Conservation (phyloP, 805 yeast species). For the Ogataea methanolica region DNA sequence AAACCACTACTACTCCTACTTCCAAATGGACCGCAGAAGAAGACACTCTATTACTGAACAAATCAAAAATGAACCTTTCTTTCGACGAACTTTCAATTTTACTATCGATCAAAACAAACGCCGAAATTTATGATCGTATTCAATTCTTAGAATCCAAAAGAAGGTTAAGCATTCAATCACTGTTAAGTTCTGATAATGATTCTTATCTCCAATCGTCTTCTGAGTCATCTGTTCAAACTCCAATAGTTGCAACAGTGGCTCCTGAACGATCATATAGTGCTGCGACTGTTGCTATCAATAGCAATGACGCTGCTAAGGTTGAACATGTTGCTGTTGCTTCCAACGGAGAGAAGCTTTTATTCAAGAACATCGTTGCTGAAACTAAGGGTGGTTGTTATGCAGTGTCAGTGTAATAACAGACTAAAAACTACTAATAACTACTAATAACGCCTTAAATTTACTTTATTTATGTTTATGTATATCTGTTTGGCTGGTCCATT, state of each 20-base stretch:
- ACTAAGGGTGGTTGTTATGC: too few relatives aligned
- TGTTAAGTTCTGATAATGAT: conserved; percentile 5
- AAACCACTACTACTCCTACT: conserved; percentile 9
- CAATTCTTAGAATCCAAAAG: conserved; percentile 34
- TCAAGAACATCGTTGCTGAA: too few relatives aligned
- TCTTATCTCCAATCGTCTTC: neutral
- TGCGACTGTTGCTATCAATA: neutral
- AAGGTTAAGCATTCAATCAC: conserved; percentile 9
- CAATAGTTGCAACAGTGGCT: too few relatives aligned
- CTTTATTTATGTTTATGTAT: too few relatives aligned
- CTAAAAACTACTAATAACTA: too few relatives aligned
- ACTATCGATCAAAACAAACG: conserved; percentile 67
- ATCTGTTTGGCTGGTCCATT: too few relatives aligned
- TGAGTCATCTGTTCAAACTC: neutral
- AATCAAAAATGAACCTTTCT: conserved; percentile 54
- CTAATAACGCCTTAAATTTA: too few relatives aligned
- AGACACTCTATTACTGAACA: conserved; percentile 57
- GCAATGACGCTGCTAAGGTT: neutral
- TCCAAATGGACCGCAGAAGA: conserved; percentile 57
- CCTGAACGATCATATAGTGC: too few relatives aligned
- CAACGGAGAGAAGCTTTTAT: too few relatives aligned
- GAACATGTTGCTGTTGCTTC: too few relatives aligned
- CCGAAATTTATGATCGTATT: conserved; percentile 66
- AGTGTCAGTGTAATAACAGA: too few relatives aligned
- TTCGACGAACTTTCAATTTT: conserved; percentile 70